Conservation (phyloP, 768 basidiomycete genomes). For the Tulasnella sp. region DNA sequence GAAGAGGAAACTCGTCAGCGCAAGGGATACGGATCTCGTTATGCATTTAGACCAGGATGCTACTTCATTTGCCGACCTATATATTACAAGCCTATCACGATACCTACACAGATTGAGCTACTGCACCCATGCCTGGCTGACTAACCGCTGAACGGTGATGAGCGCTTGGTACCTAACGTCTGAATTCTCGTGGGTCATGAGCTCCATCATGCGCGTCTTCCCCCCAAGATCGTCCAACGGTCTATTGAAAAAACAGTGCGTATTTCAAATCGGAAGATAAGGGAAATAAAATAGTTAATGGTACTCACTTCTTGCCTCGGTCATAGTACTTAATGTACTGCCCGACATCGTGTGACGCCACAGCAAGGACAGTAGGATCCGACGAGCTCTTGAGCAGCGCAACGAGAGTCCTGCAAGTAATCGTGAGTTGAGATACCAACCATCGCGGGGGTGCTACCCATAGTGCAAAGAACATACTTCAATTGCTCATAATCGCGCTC, state of each 20-base stretch:
- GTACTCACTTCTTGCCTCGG: constrained; percentile 75
- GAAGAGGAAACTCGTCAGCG: not conserved
- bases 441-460: too few relatives aligned
- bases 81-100: too few relatives aligned
- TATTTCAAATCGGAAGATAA: not conserved
- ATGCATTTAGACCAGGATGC: too few relatives aligned
- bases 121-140: constrained; percentile 71
- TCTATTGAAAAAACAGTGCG: constrained; percentile 32
- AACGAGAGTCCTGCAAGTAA: constrained; percentile 51
- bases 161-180: constrained; percentile 91
- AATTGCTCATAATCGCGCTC: constrained; percentile 77
- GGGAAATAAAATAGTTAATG: not conserved
- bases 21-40: too few relatives aligned
- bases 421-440: too few relatives aligned
- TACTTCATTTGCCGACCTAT: too few relatives aligned
- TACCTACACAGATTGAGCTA: too few relatives aligned
- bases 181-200: constrained; percentile 80
- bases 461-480: constrained; percentile 56
- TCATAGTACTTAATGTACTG: constrained; percentile 91
- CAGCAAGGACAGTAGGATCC: constrained; percentile 74
- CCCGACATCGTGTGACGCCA: constrained; percentile 87
- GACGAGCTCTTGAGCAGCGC: constrained; percentile 55
- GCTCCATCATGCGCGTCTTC: constrained; percentile 79
- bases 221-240: constrained; percentile 74
- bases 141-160: constrained; percentile 79